phyloP scores from a whole-genome alignment of 306 rosid genomes.

The Castanea mollissima region DNA sequence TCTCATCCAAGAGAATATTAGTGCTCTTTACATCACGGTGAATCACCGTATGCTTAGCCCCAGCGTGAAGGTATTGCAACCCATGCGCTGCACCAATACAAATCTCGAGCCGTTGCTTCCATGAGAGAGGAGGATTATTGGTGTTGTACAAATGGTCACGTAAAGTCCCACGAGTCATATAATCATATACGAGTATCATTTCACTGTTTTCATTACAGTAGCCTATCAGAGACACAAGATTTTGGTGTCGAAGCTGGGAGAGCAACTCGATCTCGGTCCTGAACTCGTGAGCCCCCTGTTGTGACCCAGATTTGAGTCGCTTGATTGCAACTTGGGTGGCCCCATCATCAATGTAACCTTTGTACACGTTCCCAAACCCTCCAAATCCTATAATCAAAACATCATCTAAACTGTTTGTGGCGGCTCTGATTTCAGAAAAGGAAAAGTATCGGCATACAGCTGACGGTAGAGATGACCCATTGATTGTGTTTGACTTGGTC shows the following conservation, averaged over 20 bases:
- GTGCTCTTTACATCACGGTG: not conserved
- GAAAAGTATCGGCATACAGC: constrained; percentile 15
- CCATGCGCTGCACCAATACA: not conserved
- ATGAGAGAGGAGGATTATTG: not conserved
- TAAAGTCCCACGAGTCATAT: not conserved
- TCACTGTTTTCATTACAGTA: not conserved
- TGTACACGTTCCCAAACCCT: constrained; percentile 38
- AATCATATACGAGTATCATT: not conserved
- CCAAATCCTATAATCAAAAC: constrained; percentile 21
- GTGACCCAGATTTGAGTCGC: constrained; percentile 34
- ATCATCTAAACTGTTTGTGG: constrained; percentile 24
- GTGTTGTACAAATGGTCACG: not conserved
- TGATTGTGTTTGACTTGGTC: too few species aligned
- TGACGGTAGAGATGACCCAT: too few species aligned
- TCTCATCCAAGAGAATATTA: not conserved
- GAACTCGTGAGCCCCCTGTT: constrained; percentile 39
- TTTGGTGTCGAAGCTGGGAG: constrained; percentile 18
- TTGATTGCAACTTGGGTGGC: constrained; percentile 25
- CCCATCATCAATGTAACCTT: constrained; percentile 12
- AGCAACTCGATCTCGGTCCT: constrained; percentile 26
- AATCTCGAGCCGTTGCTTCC: not conserved
- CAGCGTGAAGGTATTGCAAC: not conserved
- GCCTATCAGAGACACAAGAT: constrained; percentile 21
- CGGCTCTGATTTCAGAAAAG: constrained; percentile 16
- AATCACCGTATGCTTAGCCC: not conserved